A percentile compares a stretch with the other conserved stretches of the same genome.
These are phyloP conservation scores for Phytopythium ostracodes DNA, from an alignment of 352 stramenopile genomes.

Conservation along the genomic window DNA sequence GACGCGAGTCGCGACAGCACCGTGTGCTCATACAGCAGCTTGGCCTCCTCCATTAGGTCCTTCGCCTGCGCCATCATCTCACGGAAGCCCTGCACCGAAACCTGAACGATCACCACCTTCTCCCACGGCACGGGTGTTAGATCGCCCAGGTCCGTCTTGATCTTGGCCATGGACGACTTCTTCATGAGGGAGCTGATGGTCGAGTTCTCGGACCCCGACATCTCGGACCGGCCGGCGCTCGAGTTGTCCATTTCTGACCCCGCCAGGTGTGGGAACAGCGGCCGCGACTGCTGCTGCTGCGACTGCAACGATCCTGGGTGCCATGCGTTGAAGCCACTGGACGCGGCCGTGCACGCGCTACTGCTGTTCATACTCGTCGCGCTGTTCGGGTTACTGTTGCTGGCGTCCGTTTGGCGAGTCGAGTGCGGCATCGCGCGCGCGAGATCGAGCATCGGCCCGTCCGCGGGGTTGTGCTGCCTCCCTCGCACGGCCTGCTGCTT, in stretches of 20 bases:
- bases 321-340: slow-evolving; percentile 8
- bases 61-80: slow-evolving; percentile 73
- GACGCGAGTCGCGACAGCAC: slow-evolving; percentile 77
- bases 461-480: slow-evolving; percentile 6
- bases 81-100: slow-evolving; percentile 79
- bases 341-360: slow-evolving; percentile 3
- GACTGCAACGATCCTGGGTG: slow-evolving; percentile 1
- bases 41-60: slow-evolving; percentile 85
- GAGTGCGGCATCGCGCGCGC: background rate
- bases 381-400: slow-evolving; percentile 9
- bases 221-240: slow-evolving; percentile 11
- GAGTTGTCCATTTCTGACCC: slow-evolving; percentile 19
- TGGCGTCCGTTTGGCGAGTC: background rate
- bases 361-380: slow-evolving; percentile 11
- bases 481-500: slow-evolving; percentile 16
- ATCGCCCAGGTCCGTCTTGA: slow-evolving; percentile 80
- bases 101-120: slow-evolving; percentile 82
- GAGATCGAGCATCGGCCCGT: slow-evolving; percentile 12
- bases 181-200: slow-evolving; percentile 25
- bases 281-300: slow-evolving; percentile 13
- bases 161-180: slow-evolving; percentile 53
- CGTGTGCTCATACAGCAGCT: slow-evolving; percentile 83
- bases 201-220: slow-evolving; percentile 31
- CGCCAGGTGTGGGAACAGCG: slow-evolving; percentile 17
- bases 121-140: slow-evolving; percentile 72